phyloP scores from a whole-genome alignment of 2,329 filamentous ascomycete species.

The Neofusicoccum laricinum region DNA sequence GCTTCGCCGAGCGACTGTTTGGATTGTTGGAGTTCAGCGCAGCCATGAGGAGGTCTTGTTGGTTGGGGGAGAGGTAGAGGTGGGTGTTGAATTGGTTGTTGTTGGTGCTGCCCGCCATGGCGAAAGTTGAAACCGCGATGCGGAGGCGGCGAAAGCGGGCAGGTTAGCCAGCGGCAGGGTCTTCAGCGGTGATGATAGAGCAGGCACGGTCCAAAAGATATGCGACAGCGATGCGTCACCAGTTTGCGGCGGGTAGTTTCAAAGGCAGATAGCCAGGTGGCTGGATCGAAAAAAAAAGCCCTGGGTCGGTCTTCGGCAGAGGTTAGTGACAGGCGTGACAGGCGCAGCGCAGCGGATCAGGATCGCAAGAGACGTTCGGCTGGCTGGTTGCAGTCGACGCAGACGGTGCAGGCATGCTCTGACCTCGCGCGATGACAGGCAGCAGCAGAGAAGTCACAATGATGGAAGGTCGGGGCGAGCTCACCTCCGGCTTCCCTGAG shows the following conservation, averaged over 20 bases:
- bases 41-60: constrained; percentile 48
- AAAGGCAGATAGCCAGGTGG: neutral
- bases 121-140: constrained; percentile 15
- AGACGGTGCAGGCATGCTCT: neutral
- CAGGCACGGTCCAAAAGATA: neutral
- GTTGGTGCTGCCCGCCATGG: constrained; percentile 38
- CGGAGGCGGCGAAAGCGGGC: neutral
- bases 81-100: constrained; percentile 39
- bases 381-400: neutral
- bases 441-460: constrained; percentile 6
- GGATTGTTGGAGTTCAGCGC: constrained; percentile 46
- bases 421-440: neutral
- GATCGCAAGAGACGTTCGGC: neutral
- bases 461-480: neutral
- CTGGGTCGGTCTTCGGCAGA: neutral
- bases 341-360: neutral
- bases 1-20: constrained; percentile 25
- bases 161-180: neutral
- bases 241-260: neutral
- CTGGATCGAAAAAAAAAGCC: constrained; percentile 2
- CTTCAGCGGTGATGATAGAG: neutral
- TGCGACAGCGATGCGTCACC: neutral
- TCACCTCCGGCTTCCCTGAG: constrained; percentile 13
- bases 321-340: neutral
- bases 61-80: constrained; percentile 44